Evolutionary conservation across 2,329 filamentous ascomycete genomes (phyloP).

Genomic region (Remersonia thermophila): DNA sequence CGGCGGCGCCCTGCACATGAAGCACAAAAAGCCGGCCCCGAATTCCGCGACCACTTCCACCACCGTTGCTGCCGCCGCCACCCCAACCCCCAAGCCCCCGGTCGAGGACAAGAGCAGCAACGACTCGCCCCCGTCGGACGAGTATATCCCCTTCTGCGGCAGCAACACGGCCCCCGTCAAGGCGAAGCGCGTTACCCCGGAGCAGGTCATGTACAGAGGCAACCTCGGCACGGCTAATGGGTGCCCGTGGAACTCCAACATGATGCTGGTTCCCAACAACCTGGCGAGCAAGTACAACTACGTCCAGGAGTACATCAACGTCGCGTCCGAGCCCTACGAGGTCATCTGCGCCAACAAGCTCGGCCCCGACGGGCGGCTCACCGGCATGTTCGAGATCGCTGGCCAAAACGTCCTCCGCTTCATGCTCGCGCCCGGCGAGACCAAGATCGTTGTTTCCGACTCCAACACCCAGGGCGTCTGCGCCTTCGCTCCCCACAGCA

Average conservation of each 20-base stretch:
- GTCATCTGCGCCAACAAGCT: conserved; percentile 43
- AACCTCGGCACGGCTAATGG: conserved; percentile 29
- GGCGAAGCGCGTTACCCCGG: conserved; percentile 35
- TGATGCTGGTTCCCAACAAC: conserved; percentile 30
- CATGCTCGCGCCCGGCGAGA: conserved; percentile 25
- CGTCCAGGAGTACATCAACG: conserved; percentile 28
- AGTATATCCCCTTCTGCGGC: conserved; percentile 23
- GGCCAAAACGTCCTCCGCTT: conserved; percentile 29
- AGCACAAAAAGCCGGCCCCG: conserved; percentile 15
- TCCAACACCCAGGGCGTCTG: conserved; percentile 36
- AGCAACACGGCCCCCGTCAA: conserved; percentile 14
- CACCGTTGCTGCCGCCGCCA: conserved; percentile 4
- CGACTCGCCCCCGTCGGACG: neutral
- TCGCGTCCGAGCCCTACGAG: conserved; percentile 18
- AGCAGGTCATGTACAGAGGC: conserved; percentile 34
- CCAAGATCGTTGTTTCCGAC: conserved; percentile 33
- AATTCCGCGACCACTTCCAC: conserved; percentile 10
- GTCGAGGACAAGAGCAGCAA: conserved; percentile 8
- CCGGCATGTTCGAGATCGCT: conserved; percentile 32
- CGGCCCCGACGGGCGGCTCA: conserved; percentile 27
- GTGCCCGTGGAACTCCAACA: conserved; percentile 37
- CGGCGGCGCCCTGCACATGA: conserved; percentile 17
- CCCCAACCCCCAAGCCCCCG: conserved; percentile 5
- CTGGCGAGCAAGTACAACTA: conserved; percentile 32
- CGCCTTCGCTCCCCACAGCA: conserved; percentile 26